These are phyloP conservation scores for Cutaneotrichosporon dermatis DNA, from an alignment of 1,284 basidiomycete species.

Conservation along the genomic window DNA sequence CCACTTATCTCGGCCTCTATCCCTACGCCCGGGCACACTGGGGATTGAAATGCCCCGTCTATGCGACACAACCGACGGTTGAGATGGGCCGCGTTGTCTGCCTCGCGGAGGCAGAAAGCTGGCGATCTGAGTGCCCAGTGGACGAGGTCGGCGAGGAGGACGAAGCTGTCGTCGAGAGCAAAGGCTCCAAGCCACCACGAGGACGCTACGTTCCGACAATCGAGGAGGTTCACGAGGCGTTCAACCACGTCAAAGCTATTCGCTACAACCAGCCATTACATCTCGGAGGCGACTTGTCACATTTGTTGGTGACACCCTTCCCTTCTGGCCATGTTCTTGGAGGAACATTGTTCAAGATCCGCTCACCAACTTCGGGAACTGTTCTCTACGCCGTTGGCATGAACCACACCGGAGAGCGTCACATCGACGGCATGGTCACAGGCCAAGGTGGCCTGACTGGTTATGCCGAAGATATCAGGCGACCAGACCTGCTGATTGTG, in stretches of 20 bases:
- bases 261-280: slow-evolving; percentile 95
- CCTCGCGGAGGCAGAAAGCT: slow-evolving; percentile 73
- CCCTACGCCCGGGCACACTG: slow-evolving; percentile 84
- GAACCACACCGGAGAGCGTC: slow-evolving; percentile 95
- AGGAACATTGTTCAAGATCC: slow-evolving; percentile 97
- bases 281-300: slow-evolving; percentile 67
- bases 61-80: slow-evolving; percentile 91
- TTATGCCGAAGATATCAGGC: slow-evolving; percentile 66
- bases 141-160: slow-evolving; percentile 21
- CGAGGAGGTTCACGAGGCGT: slow-evolving; percentile 88
- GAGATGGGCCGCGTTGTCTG: slow-evolving; percentile 91
- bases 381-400: slow-evolving; percentile 92
- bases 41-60: slow-evolving; percentile 87
- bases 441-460: slow-evolving; percentile 52
- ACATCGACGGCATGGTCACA: slow-evolving; percentile 85
- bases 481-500: slow-evolving; percentile 89
- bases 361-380: slow-evolving; percentile 92
- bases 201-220: slow-evolving; percentile 57
- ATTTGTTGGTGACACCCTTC: slow-evolving; percentile 89
- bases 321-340: slow-evolving; percentile 96
- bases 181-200: slow-evolving; percentile 36
- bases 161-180: slow-evolving; percentile 9
- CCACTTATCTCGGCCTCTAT: slow-evolving; percentile 82
- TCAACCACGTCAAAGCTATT: slow-evolving; percentile 84
- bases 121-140: slow-evolving; percentile 67